These are phyloP conservation scores for Alternaria sp. DNA, from an alignment of 2,329 filamentous ascomycete genomes.

Conservation along the genomic window DNA sequence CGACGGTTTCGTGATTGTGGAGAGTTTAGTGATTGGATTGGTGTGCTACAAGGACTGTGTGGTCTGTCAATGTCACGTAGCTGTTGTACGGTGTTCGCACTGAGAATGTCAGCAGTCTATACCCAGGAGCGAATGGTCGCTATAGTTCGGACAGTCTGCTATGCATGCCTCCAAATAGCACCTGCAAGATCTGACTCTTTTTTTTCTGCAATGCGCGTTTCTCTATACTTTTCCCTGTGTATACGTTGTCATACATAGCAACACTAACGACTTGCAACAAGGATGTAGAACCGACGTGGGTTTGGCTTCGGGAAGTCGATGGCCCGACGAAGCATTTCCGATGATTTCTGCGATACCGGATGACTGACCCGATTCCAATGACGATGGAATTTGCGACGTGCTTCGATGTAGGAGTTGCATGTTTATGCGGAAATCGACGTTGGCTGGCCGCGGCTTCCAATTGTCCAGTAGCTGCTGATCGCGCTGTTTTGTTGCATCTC, in stretches of 20 bases:
- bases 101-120: not conserved
- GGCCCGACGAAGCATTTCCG: not conserved
- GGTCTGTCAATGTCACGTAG: not conserved
- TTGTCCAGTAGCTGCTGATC: not conserved
- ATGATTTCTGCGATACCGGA: not conserved
- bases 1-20: conserved; percentile 8
- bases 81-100: not conserved
- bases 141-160: not conserved
- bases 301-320: not conserved
- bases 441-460: not conserved
- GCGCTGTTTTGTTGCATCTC: not conserved
- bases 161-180: not conserved
- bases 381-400: not conserved
- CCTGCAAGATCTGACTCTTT: not conserved
- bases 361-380: not conserved
- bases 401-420: not conserved
- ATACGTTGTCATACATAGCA: not conserved
- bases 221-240: not conserved
- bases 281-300: not conserved
- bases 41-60: not conserved
- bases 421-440: not conserved
- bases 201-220: not conserved
- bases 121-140: not conserved
- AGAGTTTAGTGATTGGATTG: not conserved
- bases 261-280: not conserved